phyloP scores from a whole-genome alignment of 768 basidiomycete genomes.

The Dentipellis sp. region DNA sequence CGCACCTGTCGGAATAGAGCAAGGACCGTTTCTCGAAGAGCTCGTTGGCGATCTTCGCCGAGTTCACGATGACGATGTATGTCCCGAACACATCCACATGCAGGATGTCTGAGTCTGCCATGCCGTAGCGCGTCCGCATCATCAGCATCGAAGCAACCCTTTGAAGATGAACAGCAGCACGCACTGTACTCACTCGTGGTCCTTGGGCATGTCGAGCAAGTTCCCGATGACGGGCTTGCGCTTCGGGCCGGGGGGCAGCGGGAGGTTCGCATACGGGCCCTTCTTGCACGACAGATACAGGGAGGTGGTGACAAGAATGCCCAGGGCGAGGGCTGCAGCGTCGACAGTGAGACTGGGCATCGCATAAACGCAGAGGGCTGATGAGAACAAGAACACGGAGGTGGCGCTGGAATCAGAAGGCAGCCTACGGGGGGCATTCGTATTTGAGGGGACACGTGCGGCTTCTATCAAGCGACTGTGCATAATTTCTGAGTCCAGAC shows the following conservation, averaged over 20 bases:
- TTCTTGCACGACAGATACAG: background rate
- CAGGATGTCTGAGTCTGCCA: constrained; percentile 18
- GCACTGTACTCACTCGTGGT: constrained; percentile 11
- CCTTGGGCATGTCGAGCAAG: constrained; percentile 8
- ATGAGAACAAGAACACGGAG: too few species aligned
- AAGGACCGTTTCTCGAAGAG: constrained; percentile 4
- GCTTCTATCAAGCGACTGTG: too few species aligned
- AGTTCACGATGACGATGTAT: constrained; percentile 25
- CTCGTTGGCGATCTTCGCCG: constrained; percentile 11
- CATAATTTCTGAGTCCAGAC: too few species aligned
- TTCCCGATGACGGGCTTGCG: constrained; percentile 12
- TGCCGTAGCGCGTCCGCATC: too few species aligned
- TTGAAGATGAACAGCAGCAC: background rate
- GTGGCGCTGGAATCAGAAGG: too few species aligned
- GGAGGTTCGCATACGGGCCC: background rate
- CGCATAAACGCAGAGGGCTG: too few species aligned
- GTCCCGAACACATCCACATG: background rate
- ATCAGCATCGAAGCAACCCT: background rate
- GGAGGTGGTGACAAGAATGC: background rate
- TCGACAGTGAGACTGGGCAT: background rate
- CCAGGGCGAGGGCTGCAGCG: background rate
- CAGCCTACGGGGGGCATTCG: too few species aligned
- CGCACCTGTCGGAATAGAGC: background rate
- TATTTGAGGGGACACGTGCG: too few species aligned
- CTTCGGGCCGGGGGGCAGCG: constrained; percentile 13